phyloP scores from a whole-genome alignment of 805 yeast genomes.

The Saccharomycopsis microspora region DNA sequence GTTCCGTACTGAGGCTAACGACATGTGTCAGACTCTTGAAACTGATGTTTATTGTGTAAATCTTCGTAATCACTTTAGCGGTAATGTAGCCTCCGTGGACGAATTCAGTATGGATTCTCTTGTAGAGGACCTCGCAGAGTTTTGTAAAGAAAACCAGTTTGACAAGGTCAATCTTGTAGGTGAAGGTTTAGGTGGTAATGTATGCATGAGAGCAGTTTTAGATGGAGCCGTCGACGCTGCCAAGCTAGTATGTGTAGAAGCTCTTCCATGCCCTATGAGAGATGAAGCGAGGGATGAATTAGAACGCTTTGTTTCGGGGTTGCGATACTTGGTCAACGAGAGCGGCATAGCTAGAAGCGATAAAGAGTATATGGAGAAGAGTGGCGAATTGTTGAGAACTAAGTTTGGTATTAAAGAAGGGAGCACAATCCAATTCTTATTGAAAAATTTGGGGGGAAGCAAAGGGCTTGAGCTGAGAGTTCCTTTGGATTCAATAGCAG shows the following conservation, averaged over 20 bases:
- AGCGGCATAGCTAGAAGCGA: conserved; percentile 7
- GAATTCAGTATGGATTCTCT: conserved; percentile 2
- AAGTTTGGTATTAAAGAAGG: conserved; percentile 9
- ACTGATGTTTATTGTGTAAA: conserved; percentile 12
- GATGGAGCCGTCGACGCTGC: not conserved
- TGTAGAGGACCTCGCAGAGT: conserved; percentile 9
- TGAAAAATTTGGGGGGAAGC: conserved; percentile 5
- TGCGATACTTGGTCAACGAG: conserved; percentile 5
- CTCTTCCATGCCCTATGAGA: conserved; percentile 8
- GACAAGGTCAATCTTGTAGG: conserved; percentile 11
- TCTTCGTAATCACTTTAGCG: conserved; percentile 4
- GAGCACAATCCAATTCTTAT: not conserved
- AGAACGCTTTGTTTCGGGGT: conserved; percentile 5
- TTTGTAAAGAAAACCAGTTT: conserved; percentile 2
- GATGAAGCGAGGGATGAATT: not conserved
- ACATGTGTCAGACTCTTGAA: conserved; percentile 12
- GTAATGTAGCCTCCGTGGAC: not conserved
- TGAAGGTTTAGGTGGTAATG: conserved; percentile 14
- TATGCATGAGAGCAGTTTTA: conserved; percentile 1
- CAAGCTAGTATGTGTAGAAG: conserved; percentile 11
- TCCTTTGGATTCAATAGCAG: conserved; percentile 5
- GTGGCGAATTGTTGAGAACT: conserved; percentile 1
- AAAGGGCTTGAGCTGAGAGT: conserved; percentile 10
- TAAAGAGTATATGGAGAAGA: conserved; percentile 9
- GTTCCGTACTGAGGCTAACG: conserved; percentile 11